Evolutionary conservation across 768 basidiomycete species (phyloP).

Genomic region (Mycena maculata): DNA sequence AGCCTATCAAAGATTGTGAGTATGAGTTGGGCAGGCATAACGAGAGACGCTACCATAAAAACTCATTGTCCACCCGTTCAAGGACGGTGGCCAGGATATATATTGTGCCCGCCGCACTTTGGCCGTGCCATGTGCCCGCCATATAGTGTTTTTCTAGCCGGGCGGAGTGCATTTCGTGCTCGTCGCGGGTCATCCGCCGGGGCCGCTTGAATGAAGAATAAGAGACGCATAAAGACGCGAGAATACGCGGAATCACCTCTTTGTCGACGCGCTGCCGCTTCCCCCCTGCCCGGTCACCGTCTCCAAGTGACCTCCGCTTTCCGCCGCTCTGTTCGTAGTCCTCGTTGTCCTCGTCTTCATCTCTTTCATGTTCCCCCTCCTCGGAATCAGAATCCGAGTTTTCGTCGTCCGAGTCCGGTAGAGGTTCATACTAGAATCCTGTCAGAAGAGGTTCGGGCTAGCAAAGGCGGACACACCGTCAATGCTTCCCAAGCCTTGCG

Average conservation of each 20-base stretch:
- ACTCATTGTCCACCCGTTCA: slow-evolving; percentile 92
- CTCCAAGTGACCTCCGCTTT: slow-evolving; percentile 62
- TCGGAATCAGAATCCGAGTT: slow-evolving; percentile 64
- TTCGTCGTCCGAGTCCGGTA: slow-evolving; percentile 74
- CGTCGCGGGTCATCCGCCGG: slow-evolving; percentile 73
- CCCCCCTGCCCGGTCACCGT: slow-evolving; percentile 51
- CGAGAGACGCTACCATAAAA: slow-evolving; percentile 76
- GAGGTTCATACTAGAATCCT: slow-evolving; percentile 76
- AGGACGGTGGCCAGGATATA: slow-evolving; percentile 92
- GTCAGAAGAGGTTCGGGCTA: background rate
- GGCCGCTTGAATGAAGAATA: slow-evolving; percentile 50
- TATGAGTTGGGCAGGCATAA: background rate
- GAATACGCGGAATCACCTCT: slow-evolving; percentile 46
- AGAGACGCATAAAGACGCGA: slow-evolving; percentile 11
- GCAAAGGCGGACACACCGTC: slow-evolving; percentile 65
- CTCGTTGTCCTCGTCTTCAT: slow-evolving; percentile 57
- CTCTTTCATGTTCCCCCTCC: slow-evolving; percentile 52
- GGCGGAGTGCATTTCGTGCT: slow-evolving; percentile 71
- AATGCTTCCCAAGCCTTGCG: slow-evolving; percentile 87
- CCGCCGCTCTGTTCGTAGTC: slow-evolving; percentile 56
- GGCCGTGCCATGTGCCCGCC: slow-evolving; percentile 87
- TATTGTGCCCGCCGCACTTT: slow-evolving; percentile 89
- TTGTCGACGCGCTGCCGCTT: slow-evolving; percentile 73
- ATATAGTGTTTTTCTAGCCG: slow-evolving; percentile 85
- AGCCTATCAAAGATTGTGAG: slow-evolving; percentile 63